Conservation (phyloP, 768 basidiomycete species). For the Naganishia antarctica region DNA sequence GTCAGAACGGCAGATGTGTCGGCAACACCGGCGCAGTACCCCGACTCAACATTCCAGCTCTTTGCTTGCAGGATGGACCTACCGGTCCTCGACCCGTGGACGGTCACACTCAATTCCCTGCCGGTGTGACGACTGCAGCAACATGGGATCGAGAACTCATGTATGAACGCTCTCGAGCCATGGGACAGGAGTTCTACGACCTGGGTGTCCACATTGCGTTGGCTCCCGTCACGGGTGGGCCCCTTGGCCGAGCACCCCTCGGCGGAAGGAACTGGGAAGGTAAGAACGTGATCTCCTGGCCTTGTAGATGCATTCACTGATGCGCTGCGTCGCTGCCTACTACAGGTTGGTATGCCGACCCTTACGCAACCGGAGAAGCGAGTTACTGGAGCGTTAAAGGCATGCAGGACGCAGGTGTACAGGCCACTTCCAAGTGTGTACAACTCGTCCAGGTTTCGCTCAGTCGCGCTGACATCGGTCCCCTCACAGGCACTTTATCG, state of each 20-base stretch:
- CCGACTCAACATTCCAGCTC: constrained; percentile 36
- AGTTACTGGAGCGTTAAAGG: constrained; percentile 30
- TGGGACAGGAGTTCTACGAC: constrained; percentile 75
- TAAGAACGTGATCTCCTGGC: constrained; percentile 3
- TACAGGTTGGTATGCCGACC: constrained; percentile 15
- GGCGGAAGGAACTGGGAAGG: constrained; percentile 48
- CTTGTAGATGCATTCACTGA: no score
- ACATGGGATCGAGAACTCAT: constrained; percentile 69
- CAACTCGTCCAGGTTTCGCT: constrained; percentile 36
- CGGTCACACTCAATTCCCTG: constrained; percentile 44
- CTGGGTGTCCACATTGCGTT: constrained; percentile 51
- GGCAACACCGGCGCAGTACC: constrained; percentile 43
- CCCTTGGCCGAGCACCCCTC: constrained; percentile 38
- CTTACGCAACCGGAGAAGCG: constrained; percentile 31
- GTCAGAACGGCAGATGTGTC: constrained; percentile 45
- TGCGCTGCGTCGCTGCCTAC: background rate
- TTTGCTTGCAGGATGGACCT: constrained; percentile 27
- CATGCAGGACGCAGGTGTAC: constrained; percentile 34
- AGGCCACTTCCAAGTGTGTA: constrained; percentile 37
- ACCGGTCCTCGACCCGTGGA: constrained; percentile 44
- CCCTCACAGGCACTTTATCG: constrained; percentile 28
- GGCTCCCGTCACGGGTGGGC: constrained; percentile 41
- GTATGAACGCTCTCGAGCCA: constrained; percentile 66
- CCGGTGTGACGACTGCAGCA: constrained; percentile 41
- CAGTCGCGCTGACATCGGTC: constrained; percentile 28